A percentile compares a stretch with the other conserved stretches of the same genome.
phyloP scores from a whole-genome alignment of 2,329 filamentous ascomycete genomes.

The Diaporthe aspalathi region DNA sequence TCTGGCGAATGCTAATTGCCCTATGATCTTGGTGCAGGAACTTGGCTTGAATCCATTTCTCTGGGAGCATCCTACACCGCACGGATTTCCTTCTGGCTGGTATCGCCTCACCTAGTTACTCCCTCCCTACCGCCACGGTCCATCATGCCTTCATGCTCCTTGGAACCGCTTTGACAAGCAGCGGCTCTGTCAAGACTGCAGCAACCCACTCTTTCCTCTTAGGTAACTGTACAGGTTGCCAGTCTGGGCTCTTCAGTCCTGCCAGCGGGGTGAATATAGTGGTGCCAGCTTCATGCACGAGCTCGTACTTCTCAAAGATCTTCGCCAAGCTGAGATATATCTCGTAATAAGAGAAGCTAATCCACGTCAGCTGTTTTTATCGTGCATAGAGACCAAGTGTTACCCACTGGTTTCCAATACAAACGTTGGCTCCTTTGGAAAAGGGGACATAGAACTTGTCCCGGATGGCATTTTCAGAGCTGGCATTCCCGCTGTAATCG shows the following conservation, averaged over 20 bases:
- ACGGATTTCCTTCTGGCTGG: no score
- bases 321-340: slow-evolving; percentile 22
- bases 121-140: no score
- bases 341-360: slow-evolving; percentile 35
- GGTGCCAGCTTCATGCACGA: background rate
- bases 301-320: slow-evolving; percentile 11
- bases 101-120: no score
- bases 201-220: slow-evolving; percentile 43
- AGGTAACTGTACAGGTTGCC: slow-evolving; percentile 41
- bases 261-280: slow-evolving; percentile 6
- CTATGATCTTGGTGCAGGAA: no score
- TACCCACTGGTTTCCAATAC: slow-evolving; percentile 46
- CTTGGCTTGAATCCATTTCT: no score
- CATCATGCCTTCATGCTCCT: background rate
- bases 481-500: slow-evolving; percentile 28
- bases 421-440: slow-evolving; percentile 46
- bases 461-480: slow-evolving; percentile 37
- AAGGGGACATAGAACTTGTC: slow-evolving; percentile 48
- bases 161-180: background rate
- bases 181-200: slow-evolving; percentile 36
- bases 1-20: no score
- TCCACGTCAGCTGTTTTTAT: background rate
- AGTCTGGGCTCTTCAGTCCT: slow-evolving; percentile 27
- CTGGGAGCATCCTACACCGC: no score
- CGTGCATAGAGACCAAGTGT: no score